A percentile compares a stretch with the other conserved stretches of the same genome.
phyloP scores from a whole-genome alignment of 1,284 basidiomycete species.

The Lentinus polychrous region DNA sequence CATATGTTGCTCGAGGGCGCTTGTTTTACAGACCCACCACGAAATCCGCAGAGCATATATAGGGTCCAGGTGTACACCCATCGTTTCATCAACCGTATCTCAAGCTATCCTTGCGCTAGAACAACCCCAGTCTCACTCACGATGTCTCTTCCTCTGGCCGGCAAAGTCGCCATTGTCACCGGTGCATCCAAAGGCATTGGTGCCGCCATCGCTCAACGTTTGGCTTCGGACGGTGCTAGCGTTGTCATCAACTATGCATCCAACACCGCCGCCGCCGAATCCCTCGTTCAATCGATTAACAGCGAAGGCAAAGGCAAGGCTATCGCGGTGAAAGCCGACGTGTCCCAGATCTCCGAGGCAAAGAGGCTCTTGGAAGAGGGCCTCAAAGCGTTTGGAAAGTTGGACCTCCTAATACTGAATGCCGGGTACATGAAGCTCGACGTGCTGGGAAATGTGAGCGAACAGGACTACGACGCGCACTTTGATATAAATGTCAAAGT shows the following conservation, averaged over 20 bases:
- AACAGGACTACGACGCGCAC: conserved; percentile 39
- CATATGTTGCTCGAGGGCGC: too few species aligned
- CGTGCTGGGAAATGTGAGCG: conserved; percentile 36
- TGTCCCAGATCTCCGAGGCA: conserved; percentile 34
- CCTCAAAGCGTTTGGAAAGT: conserved; percentile 38
- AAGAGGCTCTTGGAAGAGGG: conserved; percentile 36
- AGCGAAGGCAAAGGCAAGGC: conserved; percentile 33
- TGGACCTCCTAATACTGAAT: conserved; percentile 49
- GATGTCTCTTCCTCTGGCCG: conserved; percentile 20
- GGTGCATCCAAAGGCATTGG: conserved; percentile 53
- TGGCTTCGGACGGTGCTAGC: conserved; percentile 43
- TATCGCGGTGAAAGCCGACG: conserved; percentile 41
- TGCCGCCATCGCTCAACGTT: conserved; percentile 39
- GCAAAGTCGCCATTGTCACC: conserved; percentile 46
- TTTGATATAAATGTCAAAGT: conserved; percentile 47
- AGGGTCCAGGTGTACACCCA: too few species aligned
- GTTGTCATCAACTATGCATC: conserved; percentile 42
- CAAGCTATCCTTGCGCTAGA: too few species aligned
- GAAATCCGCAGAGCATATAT: too few species aligned
- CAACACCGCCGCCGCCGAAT: conserved; percentile 32
- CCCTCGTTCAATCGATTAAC: conserved; percentile 33
- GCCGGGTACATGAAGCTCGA: conserved; percentile 43
- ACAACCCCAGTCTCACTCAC: too few species aligned
- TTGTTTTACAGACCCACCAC: too few species aligned
- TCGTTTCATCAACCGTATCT: too few species aligned